Evolutionary conservation across 2,329 filamentous ascomycete genomes (phyloP), one percentile per base, ranked within the genome.

Genomic region (Calcarisporium arbuscula): DNA sequence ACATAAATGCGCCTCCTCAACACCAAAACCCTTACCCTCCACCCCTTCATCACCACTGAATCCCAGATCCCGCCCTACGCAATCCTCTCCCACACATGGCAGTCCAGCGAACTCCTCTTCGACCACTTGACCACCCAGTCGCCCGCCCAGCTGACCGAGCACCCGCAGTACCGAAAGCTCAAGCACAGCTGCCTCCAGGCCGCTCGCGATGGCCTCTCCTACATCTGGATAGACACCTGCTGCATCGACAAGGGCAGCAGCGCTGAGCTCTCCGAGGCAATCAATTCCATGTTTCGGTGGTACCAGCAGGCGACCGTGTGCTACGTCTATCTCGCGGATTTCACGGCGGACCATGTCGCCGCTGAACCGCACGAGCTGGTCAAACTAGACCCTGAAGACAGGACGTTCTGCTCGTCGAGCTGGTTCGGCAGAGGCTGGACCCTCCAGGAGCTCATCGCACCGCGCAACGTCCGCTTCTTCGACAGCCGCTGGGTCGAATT

Each of bases 381-480:
- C 3, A 32, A 23, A 7, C n/a, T n/a, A n/a, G n/a, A n/a, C n/a
- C n/a, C n/a, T n/a, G n/a, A n/a, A n/a, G n/a, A n/a, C n/a, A n/a
- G n/a, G n/a, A n/a, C n/a, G n/a, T 44, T 47, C 16, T 34, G 12
- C 4, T 8, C 7, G 11, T 50, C 49, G 11, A 40, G 36, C 8
- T 50, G 47, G 49, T 48, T 51, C 16, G 33, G 30, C 4, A 37
- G 47, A 28, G 48, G 48, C 2, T 51, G 46, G 48, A 50, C 47
- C 8, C n/a, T 51, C 2, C 48, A 51, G 19, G 44, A 51, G 17
- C 50, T 55, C 6, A 39, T 54, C 4, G 52, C 52, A 1, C 50
- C 48, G 0, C 26, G 10, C 4, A 5, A 32, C 0, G 16, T 56
- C 5, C 23, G 28, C 4, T 54, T 53, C 29, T 55, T 34, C 15